A percentile compares a stretch with the other conserved stretches of the same genome.
These are phyloP conservation scores for Blastocystis sp. DNA, from an alignment of 352 stramenopile genomes.

Conservation along the genomic window DNA sequence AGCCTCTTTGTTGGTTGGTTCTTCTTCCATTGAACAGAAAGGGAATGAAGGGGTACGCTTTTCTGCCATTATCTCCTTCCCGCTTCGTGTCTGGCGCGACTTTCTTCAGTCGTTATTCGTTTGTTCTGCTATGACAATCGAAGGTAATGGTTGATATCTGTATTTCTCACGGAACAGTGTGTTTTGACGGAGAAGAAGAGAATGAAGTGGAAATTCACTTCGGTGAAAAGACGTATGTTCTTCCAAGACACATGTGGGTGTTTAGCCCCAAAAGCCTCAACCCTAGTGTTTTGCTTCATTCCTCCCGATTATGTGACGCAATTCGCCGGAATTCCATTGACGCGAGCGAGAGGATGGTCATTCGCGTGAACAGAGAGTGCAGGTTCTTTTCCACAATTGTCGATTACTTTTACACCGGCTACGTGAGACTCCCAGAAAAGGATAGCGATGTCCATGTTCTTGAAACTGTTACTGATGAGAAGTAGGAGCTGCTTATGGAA, in stretches of 20 bases:
- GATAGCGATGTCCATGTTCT: slow-evolving; percentile 1
- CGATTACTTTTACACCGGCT: slow-evolving; percentile 11
- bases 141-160: neutral
- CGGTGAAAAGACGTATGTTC: neutral
- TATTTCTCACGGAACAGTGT: neutral
- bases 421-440: neutral
- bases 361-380: slow-evolving; percentile 19
- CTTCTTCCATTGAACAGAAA: slow-evolving; percentile 48
- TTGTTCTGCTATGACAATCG: neutral
- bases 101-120: too few relatives aligned
- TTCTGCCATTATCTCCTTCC: neutral
- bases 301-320: neutral
- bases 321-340: neutral
- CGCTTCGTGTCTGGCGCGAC: neutral
- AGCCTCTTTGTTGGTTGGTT: slow-evolving; percentile 76
- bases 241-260: neutral
- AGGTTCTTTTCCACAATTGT: slow-evolving; percentile 17
- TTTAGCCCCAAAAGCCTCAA: neutral
- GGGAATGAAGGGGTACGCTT: neutral
- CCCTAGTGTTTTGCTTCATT: slow-evolving; percentile 18
- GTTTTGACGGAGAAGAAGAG: slow-evolving; percentile 13
- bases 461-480: neutral
- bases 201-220: slow-evolving; percentile 21
- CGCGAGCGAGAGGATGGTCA: neutral
- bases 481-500: slow-evolving; percentile 41